Base-by-base conservation (phyloP, 352 stramenopile species). In the Globisporangium heterothallicum region DNA sequence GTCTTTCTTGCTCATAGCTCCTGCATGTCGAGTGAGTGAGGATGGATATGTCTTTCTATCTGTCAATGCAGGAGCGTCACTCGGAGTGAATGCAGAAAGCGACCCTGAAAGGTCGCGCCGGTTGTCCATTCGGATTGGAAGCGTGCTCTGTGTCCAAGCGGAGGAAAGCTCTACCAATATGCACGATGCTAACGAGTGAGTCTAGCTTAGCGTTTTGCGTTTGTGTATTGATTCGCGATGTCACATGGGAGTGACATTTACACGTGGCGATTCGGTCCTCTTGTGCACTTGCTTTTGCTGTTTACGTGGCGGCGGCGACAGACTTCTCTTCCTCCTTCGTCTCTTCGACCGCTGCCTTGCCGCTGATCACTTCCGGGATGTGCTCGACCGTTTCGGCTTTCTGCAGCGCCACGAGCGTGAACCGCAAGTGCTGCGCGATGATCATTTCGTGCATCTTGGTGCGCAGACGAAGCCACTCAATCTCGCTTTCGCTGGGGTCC, bases 401-500 rank as follows among this genome's bases (percentile, higher is more conserved):
- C 51, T 96, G 85, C 50, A 96, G 72, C 43, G 92, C 86, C 51
- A 95, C 84, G 36, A 97, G 72, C 14, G 85, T 96, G 61, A 93
- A 97, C 8, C 74, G 77, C 59, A 90, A 59, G 64, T 95, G 72
- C 63, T 94, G 85, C 5, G 86, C 82, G 48, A 95, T 90, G 66
- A 96, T 88, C 78, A 96, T 94, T 66, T 97, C 88, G 63, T 96
- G 90, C 58, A 95, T 74, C 56, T 94, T 84, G 43, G 88, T 97
- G 51, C 86, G 75, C 56, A 97, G 74, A 21, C 86, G 72, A 49
- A 97, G 67, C 74, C 87, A 96, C 60, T 97, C 89, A 53, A 97
- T 86, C 42, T 97, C 88, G 62, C 71, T 79, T 41, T 96, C 86
- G 56, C 68, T 76, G 30, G 85, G 75, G 52, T 95, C 83, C 1